phyloP scores from a whole-genome alignment of 768 basidiomycete genomes.

The Lactifluus pinguis region DNA sequence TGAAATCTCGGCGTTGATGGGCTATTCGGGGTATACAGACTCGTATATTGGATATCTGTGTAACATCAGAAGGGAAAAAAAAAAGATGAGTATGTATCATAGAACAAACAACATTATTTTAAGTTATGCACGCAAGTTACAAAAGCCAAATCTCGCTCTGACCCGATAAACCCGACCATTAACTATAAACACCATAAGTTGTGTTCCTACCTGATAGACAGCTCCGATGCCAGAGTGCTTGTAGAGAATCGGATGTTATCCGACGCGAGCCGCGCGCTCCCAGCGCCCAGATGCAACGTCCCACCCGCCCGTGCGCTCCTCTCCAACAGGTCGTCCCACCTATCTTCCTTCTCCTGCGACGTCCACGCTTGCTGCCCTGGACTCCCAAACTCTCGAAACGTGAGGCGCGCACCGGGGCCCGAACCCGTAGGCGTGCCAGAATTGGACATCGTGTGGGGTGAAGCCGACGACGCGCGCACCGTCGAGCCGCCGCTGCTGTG shows the following conservation, averaged over 20 bases:
- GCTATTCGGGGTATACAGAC: background rate
- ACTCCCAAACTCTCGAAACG: slow-evolving; percentile 41
- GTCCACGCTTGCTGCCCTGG: slow-evolving; percentile 36
- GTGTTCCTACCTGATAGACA: background rate
- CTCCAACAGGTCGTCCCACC: slow-evolving; percentile 62
- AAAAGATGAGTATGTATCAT: background rate
- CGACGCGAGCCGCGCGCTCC: slow-evolving; percentile 34
- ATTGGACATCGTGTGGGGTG: background rate
- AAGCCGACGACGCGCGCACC: slow-evolving; percentile 11
- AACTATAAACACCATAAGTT: background rate
- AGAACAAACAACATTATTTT: background rate
- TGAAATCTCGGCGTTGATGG: too few species aligned
- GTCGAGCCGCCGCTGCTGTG: slow-evolving; percentile 16
- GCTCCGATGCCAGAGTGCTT: slow-evolving; percentile 12
- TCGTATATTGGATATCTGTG: background rate
- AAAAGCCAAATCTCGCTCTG: background rate
- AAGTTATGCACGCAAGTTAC: background rate
- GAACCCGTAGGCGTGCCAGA: background rate
- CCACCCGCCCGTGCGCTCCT: slow-evolving; percentile 64
- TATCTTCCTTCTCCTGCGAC: slow-evolving; percentile 61
- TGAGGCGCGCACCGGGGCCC: slow-evolving; percentile 27
- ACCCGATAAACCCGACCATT: background rate
- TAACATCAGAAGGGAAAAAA: too few species aligned
- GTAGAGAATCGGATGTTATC: slow-evolving; percentile 35
- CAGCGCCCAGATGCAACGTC: slow-evolving; percentile 48